Base-by-base conservation (phyloP, 1,284 basidiomycete species). In the Cryptococcus deneoformans region DNA sequence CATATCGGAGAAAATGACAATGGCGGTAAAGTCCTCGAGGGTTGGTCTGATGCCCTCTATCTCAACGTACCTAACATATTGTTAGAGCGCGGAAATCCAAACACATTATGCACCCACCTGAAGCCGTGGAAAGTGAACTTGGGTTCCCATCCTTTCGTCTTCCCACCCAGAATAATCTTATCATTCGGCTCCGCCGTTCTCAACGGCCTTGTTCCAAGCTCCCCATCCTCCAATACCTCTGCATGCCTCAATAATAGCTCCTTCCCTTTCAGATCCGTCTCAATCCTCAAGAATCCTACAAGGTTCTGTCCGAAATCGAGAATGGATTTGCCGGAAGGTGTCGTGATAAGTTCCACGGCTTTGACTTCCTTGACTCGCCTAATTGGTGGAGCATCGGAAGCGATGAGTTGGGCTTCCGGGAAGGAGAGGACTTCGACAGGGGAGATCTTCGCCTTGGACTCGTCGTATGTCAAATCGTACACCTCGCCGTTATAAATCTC, bases 281-380 rank as follows among this genome's bases (percentile, higher is more conserved):
- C 48, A 36, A 69, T 57, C 38, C 63, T 44, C 3, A 73, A 34
- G 62, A 63, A 68, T 6, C 72, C 72, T 1, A 69, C 72, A 11
- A 75, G 53, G 53, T 75, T 75, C 49, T 72, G 70, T 1, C 72
- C 72, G 57, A 75, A 73, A 53, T 73, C 71, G 36, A 75, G 36
- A 5, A 73, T 50, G 36, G 24, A 66, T 53, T 70, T 67, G 11
- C 71, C 72, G 14, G 57, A 56, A 6, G 63, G 60, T 0, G 72
- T 69, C 8, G 56, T 71, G 60, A 72, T 68, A 42, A 71, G 12
- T 50, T 67, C 63, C 5, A 58, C 46, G 0, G 66, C 42, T 36
- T 60, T 55, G 47, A 72, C 39, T 37, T 58, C 58, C 38, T 53
- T 47, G 9, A 63, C 56, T 14, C 65, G 50, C 8, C 69, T 56